A percentile compares a stretch with the other conserved stretches of the same genome.
Conservation (phyloP, 2,329 filamentous ascomycete genomes). For the Botryotinia globosa region DNA sequence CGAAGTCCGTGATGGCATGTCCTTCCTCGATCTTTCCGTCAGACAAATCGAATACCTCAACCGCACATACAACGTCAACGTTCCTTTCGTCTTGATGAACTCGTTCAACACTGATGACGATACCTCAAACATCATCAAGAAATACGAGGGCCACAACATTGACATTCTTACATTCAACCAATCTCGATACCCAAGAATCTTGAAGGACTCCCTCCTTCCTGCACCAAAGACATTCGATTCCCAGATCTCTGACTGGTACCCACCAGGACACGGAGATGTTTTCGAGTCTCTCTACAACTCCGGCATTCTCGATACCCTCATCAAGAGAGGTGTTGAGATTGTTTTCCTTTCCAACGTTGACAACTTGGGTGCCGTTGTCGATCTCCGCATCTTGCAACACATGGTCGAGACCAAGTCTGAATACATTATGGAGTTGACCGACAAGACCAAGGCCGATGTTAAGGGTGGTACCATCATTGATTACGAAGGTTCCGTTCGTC, state of each 20-base stretch:
- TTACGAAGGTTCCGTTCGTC: constrained; percentile 93
- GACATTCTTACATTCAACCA: constrained; percentile 99
- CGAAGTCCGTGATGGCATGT: constrained; percentile 99
- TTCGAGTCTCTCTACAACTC: constrained; percentile 99
- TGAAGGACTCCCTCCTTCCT: constrained; percentile 96
- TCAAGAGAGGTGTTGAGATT: constrained; percentile 93
- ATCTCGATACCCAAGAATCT: constrained; percentile 94
- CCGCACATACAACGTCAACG: constrained; percentile 95
- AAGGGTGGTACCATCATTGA: constrained; percentile 99
- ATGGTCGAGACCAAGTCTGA: constrained; percentile 97
- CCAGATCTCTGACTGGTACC: constrained; percentile 95
- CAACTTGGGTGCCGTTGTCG: constrained; percentile 96
- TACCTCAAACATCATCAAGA: constrained; percentile 99
- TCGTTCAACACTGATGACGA: constrained; percentile 99
- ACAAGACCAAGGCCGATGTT: constrained; percentile 99
- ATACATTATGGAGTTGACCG: constrained; percentile 99
- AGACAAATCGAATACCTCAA: constrained; percentile 99
- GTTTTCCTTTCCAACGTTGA: constrained; percentile 99
- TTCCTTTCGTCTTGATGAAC: constrained; percentile 99
- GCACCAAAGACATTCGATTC: constrained; percentile 88
- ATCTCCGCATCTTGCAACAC: constrained; percentile 97
- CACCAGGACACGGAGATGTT: constrained; percentile 97
- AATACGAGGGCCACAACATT: constrained; percentile 99
- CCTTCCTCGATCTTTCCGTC: constrained; percentile 97
- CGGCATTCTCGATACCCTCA: constrained; percentile 92